Base-by-base conservation (phyloP, 2,329 filamentous ascomycete species). In the Talaromyces pinophilus region DNA sequence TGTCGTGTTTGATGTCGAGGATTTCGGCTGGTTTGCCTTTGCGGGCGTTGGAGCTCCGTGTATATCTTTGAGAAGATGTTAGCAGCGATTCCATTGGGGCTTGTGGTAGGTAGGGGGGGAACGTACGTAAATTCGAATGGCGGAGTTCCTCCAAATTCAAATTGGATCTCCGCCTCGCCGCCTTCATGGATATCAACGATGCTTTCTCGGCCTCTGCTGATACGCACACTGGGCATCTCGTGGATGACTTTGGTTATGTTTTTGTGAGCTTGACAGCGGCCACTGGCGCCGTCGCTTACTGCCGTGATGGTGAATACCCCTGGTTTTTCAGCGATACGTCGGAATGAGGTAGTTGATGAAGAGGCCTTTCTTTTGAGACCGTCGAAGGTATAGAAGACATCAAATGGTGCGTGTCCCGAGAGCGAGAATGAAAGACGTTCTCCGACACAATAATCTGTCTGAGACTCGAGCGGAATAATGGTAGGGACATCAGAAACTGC, bases 111-210 rank as follows among this genome's bases (percentile, higher is more conserved):
- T 33, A 46, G 10, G 13, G 15, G 15, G 15, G 4, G 2, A 17
- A 64, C 82, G 76, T 78, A 85, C 66, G 94, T 97, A 76, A 98
- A 99, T 79, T 98, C 95, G 74, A 99, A 99, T 0, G 95, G 95
- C 68, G 95, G 93, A 5, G 92, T 93, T 65, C 96, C 95, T 82
- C 91, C 93, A 80, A 99, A 99, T 73, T 97, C 92, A 72, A 99
- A 98, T 7, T 92, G 82, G 62, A 99, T 93, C 75, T 97, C 92
- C 0, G 95, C 93, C 76, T 96, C 91, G 68, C 93, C 93, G 71
- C 95, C 95, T 82, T 99, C 94, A 77, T 98, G 96, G 69, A 99
- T 99, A 75, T 98, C 95, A 42, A 96, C 89, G 70, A 91, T 88
- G 6, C 89, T 87, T 67, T 92, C 89, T 68, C 87, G 87, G 35